Evolutionary conservation across 768 basidiomycete genomes (phyloP), one percentile per base, ranked within the genome.

Genomic region (Chiua virens): DNA sequence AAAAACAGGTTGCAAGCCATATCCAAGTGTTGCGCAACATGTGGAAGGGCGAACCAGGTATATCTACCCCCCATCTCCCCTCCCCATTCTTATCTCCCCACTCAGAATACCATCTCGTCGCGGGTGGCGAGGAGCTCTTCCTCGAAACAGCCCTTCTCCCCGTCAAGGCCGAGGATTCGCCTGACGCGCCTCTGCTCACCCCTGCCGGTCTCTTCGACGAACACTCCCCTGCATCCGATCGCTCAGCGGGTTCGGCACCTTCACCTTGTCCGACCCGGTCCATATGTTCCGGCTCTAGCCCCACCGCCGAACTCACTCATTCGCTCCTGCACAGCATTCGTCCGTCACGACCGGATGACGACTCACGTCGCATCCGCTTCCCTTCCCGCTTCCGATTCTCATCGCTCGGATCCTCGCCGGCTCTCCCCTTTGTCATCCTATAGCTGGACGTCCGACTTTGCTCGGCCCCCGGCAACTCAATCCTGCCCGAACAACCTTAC

Each of bases 1-100:
- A 91, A 77, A 91, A 92, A 68, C 89, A 92, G 68, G 89, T 92
- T 56, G 89, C 89, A n/a, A 88, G 86, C 67, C 89, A 92, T 61
- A 87, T 92, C 46, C 89, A 92, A 63, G 89, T 90, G 49, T 67
- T 89, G 48, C 75, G 88, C 45, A 91, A 91, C 64, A 91, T 91
- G 89, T 90, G 87, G 88, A 89, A 89, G 66, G 89, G 87, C 21
- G 82, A 87, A 52, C 78, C 83, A 74, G 85, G 89, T 87, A 51
- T 30, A 73, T 58, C 35, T 15, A 25, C n/a, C 36, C 15, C 34
- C 32, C 8, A 45, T 42, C 1, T 5, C 59, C 34, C 36, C 41
- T 0, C 42, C 14, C 32, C 25, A 14, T 50, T 60, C 47, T 58
- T 18, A 37, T 47, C 45, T 8, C 5, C 42, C 20, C 25, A n/a